Conservation (phyloP, 352 stramenopile genomes). For the Phytophthora constricta region DNA sequence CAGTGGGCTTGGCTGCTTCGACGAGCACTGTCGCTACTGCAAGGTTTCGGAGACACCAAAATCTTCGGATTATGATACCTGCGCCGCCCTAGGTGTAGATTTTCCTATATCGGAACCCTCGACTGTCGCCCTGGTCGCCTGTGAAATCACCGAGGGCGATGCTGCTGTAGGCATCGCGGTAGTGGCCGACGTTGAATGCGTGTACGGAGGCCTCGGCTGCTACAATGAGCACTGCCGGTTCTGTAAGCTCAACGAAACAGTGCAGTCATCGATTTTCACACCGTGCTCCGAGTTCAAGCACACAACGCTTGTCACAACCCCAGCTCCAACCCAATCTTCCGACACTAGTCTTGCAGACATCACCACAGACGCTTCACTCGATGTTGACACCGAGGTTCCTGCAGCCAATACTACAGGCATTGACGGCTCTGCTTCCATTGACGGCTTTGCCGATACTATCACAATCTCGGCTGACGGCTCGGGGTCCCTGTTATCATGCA, state of each 20-base stretch:
- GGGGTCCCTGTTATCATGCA: too few relatives aligned
- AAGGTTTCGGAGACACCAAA: constrained; percentile 42
- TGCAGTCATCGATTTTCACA: constrained; percentile 33
- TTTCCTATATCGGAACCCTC: constrained; percentile 25
- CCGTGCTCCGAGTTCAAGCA: constrained; percentile 23
- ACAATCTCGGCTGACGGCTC: too few relatives aligned
- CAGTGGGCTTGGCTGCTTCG: constrained; percentile 46
- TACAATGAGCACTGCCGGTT: constrained; percentile 49
- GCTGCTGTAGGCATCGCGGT: constrained; percentile 39
- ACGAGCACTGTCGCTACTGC: constrained; percentile 46
- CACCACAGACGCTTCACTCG: constrained; percentile 3
- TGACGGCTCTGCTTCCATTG: too few relatives aligned
- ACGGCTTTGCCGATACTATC: too few relatives aligned
- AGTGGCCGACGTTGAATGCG: constrained; percentile 33
- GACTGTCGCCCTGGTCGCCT: constrained; percentile 24
- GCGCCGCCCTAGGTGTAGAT: constrained; percentile 36
- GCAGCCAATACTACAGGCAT: background rate
- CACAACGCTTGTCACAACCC: constrained; percentile 20
- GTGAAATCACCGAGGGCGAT: constrained; percentile 31
- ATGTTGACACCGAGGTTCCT: constrained; percentile 4
- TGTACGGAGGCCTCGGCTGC: constrained; percentile 47
- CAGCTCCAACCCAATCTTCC: too few relatives aligned
- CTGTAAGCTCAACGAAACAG: constrained; percentile 42
- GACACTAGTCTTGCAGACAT: too few relatives aligned
- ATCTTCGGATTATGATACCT: constrained; percentile 40